phyloP scores from a whole-genome alignment of 73 alveolate species.

The Paramecium sonneborni region DNA sequence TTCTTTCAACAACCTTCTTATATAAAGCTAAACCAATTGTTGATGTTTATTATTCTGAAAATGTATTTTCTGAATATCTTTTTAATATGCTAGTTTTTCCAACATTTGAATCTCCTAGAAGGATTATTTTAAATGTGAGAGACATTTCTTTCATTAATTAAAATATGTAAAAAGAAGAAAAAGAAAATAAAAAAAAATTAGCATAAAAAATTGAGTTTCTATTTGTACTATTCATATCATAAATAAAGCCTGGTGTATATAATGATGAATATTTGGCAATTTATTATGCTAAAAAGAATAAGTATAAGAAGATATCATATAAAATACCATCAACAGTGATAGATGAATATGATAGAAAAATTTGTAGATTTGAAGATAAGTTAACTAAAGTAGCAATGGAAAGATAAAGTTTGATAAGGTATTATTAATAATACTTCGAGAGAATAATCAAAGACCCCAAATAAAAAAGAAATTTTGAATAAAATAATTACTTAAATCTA shows the following conservation, averaged over 20 bases:
- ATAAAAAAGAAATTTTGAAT: not conserved
- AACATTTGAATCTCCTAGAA: slow-evolving; percentile 53
- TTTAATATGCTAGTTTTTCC: slow-evolving; percentile 49
- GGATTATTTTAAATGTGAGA: slow-evolving; percentile 35
- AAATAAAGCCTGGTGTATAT: not conserved
- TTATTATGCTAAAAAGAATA: slow-evolving; percentile 27
- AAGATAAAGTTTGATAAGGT: slow-evolving; percentile 6
- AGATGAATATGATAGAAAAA: not conserved
- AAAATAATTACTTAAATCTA: not conserved
- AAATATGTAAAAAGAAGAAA: not conserved
- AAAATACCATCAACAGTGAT: slow-evolving; percentile 4
- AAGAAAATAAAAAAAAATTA: not conserved
- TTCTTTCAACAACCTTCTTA: slow-evolving; percentile 14
- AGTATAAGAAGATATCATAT: not conserved
- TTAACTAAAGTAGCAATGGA: not conserved
- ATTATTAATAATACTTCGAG: not conserved
- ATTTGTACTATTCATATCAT: not conserved
- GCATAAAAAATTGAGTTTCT: not conserved
- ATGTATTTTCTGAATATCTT: slow-evolving; percentile 27
- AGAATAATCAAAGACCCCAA: slow-evolving; percentile 11
- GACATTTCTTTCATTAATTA: slow-evolving; percentile 29
- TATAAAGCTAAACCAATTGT: slow-evolving; percentile 56
- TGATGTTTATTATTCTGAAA: not conserved
- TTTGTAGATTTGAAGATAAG: not conserved
- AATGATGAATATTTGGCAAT: not conserved